A percentile compares a stretch with the other conserved stretches of the same genome.
Conservation (phyloP, 2,329 filamentous ascomycete genomes). For the Neonectria coccinea region DNA sequence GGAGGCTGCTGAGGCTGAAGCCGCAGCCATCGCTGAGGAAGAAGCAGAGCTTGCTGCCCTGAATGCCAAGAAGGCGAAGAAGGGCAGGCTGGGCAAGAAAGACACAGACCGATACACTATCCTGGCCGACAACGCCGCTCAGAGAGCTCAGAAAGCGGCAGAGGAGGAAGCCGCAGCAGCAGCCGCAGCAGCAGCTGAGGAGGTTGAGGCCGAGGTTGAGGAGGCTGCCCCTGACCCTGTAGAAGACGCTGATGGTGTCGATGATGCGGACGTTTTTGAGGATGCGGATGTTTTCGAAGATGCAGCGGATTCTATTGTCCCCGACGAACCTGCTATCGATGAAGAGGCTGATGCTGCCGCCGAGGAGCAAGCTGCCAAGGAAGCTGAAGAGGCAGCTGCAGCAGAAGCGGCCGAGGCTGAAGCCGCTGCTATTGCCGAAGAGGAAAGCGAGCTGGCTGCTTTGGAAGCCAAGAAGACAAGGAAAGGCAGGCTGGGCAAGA, state of each 20-base stretch:
- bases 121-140: conserved; percentile 35
- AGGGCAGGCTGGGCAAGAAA: conserved; percentile 40
- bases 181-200: conserved; percentile 34
- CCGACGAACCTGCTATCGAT: conserved; percentile 21
- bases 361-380: conserved; percentile 10
- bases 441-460: conserved; percentile 55
- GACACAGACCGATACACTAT: conserved; percentile 38
- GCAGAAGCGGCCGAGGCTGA: conserved; percentile 8
- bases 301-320: conserved; percentile 24
- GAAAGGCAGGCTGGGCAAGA: conserved; percentile 60
- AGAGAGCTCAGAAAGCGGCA: conserved; percentile 38
- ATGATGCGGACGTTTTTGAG: conserved; percentile 15
- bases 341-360: conserved; percentile 44
- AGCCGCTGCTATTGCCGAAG: conserved; percentile 35
- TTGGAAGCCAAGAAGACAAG: conserved; percentile 63
- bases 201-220: conserved; percentile 23
- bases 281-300: conserved; percentile 26
- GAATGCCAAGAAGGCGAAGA: conserved; percentile 35
- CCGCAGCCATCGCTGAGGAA: conserved; percentile 34
- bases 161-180: conserved; percentile 25
- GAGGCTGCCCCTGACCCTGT: conserved; percentile 17
- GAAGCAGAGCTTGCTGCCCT: conserved; percentile 39
- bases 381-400: conserved; percentile 31
- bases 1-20: conserved; percentile 32
- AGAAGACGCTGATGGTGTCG: conserved; percentile 26